Percentiles rank a stretch among this genome's conserved stretches.
Conservation (phyloP, 176 grass and related monocot species). For the Avena sativa region DNA sequence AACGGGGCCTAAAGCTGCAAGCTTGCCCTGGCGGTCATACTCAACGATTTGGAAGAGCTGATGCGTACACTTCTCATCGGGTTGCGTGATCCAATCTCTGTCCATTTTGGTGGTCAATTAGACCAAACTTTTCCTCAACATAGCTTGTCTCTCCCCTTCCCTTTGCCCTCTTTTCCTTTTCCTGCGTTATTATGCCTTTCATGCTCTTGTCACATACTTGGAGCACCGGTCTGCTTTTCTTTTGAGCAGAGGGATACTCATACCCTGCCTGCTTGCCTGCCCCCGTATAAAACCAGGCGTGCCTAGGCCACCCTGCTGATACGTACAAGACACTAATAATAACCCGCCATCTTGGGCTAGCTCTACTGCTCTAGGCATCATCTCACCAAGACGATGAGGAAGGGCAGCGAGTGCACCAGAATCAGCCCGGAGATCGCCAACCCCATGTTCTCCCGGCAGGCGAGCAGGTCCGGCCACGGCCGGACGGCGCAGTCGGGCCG, state of each 20-base stretch:
- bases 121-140: slow-evolving; percentile 55
- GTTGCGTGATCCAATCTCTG: slow-evolving; percentile 47
- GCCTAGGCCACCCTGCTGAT: slow-evolving; percentile 23
- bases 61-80: slow-evolving; percentile 30
- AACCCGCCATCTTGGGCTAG: slow-evolving; percentile 15
- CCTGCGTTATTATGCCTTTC: slow-evolving; percentile 45
- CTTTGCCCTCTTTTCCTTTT: slow-evolving; percentile 65
- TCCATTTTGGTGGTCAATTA: slow-evolving; percentile 52
- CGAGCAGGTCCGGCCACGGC: slow-evolving; percentile 32
- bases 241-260: slow-evolving; percentile 31
- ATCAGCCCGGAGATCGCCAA: slow-evolving; percentile 64
- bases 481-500: slow-evolving; percentile 23
- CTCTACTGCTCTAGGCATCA: neutral
- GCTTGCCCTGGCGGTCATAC: slow-evolving; percentile 21
- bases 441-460: slow-evolving; percentile 40
- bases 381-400: slow-evolving; percentile 57
- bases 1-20: slow-evolving; percentile 26
- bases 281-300: slow-evolving; percentile 53
- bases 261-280: neutral
- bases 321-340: slow-evolving; percentile 9
- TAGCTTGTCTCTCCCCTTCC: slow-evolving; percentile 50
- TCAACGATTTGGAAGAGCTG: slow-evolving; percentile 44
- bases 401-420: slow-evolving; percentile 49
- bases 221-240: slow-evolving; percentile 31
- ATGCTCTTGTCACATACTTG: slow-evolving; percentile 63